These are phyloP conservation scores for Beauveria bassiana DNA, from an alignment of 2,329 filamentous ascomycete species.

Conservation along the genomic window DNA sequence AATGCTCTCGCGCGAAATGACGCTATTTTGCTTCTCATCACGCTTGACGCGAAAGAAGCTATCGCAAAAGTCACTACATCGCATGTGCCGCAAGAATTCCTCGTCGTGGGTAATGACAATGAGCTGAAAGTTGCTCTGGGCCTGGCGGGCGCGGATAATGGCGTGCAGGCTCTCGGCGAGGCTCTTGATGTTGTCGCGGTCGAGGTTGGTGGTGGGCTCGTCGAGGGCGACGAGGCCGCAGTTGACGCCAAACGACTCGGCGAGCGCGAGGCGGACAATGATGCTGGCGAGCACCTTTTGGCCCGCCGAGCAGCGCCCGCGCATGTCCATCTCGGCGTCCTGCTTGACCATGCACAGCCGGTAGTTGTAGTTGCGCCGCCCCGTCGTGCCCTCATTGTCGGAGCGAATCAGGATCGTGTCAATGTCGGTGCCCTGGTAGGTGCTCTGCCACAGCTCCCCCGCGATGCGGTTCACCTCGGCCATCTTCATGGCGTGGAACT, in stretches of 20 bases:
- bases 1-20: constrained; percentile 66
- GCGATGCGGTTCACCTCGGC: constrained; percentile 94
- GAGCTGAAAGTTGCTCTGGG: constrained; percentile 92
- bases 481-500: constrained; percentile 95
- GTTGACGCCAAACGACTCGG: constrained; percentile 92
- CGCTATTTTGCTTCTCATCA: constrained; percentile 77
- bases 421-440: constrained; percentile 94
- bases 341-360: constrained; percentile 97
- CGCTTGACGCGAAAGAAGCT: constrained; percentile 82
- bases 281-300: constrained; percentile 96
- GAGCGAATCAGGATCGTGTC: constrained; percentile 94
- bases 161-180: constrained; percentile 76
- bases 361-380: constrained; percentile 89
- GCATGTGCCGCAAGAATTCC: constrained; percentile 89
- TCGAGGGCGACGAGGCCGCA: constrained; percentile 95
- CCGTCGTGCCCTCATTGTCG: constrained; percentile 67
- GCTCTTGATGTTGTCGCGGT: constrained; percentile 87
- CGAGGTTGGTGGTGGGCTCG: constrained; percentile 95
- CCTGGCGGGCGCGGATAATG: constrained; percentile 76
- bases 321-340: constrained; percentile 98
- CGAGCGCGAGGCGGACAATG: constrained; percentile 91
- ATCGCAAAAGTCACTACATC: constrained; percentile 87
- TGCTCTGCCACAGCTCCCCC: constrained; percentile 92
- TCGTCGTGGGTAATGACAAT: constrained; percentile 99
- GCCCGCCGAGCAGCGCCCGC: constrained; percentile 89